Evolutionary conservation across 2,329 filamentous ascomycete genomes (phyloP).

Genomic region (Berkeleyomyces rouxiae): DNA sequence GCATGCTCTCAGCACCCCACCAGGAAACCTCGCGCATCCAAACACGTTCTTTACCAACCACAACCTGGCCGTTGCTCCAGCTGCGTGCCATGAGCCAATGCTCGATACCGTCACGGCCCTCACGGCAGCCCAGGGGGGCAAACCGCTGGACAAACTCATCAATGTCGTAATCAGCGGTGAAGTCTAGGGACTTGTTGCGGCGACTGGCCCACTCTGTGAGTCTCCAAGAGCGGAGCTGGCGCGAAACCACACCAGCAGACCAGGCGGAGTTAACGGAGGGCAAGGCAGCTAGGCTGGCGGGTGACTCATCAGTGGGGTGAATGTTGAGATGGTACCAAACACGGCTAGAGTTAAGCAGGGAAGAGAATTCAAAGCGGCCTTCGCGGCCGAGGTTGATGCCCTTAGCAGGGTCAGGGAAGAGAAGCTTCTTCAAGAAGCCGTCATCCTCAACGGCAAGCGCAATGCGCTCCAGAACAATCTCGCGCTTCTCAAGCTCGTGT

Average conservation of each 20-base stretch:
- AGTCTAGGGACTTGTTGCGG: conserved; percentile 78
- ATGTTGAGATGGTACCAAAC: conserved; percentile 90
- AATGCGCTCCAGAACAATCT: conserved; percentile 72
- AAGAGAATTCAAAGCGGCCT: conserved; percentile 62
- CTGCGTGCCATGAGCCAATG: conserved; percentile 88
- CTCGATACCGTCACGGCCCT: conserved; percentile 83
- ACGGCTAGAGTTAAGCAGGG: conserved; percentile 63
- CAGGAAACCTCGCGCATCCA: conserved; percentile 91
- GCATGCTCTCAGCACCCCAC: conserved; percentile 96
- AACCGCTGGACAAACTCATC: conserved; percentile 85
- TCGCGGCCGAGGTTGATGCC: conserved; percentile 66
- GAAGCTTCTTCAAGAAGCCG: conserved; percentile 62
- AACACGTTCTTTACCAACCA: conserved; percentile 76
- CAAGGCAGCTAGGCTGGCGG: conserved; percentile 55
- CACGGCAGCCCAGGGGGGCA: conserved; percentile 64
- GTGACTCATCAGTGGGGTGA: conserved; percentile 78
- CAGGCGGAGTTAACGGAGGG: conserved; percentile 64
- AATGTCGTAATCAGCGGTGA: conserved; percentile 88
- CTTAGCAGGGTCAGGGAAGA: conserved; percentile 62
- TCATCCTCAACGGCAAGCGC: conserved; percentile 67
- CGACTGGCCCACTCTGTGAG: conserved; percentile 94
- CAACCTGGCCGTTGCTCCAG: conserved; percentile 95
- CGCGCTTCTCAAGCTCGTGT: conserved; percentile 62
- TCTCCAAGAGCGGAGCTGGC: conserved; percentile 84
- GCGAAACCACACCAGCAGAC: conserved; percentile 84